Conservation (phyloP, 2,329 filamentous ascomycete genomes). For the Niveomyces coronatus region DNA sequence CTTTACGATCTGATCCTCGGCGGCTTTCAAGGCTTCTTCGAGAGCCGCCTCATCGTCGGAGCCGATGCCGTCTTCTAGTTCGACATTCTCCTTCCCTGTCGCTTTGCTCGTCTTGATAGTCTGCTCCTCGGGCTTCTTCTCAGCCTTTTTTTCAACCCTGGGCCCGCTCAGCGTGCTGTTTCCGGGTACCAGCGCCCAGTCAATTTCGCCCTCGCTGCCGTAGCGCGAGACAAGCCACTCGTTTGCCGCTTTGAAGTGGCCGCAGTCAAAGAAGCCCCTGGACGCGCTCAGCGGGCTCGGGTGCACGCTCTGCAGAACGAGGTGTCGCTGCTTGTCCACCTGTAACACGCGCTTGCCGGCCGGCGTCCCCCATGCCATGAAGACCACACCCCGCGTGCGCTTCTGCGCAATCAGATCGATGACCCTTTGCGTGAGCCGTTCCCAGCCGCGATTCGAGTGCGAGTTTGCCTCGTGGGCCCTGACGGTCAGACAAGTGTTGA, state of each 20-base stretch:
- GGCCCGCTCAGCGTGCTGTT: slow-evolving; percentile 22
- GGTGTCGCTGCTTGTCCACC: slow-evolving; percentile 63
- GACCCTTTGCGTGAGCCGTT: slow-evolving; percentile 80
- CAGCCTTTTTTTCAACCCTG: slow-evolving; percentile 12
- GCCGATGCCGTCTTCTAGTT: slow-evolving; percentile 18
- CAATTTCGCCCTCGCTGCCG: slow-evolving; percentile 68
- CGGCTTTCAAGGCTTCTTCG: slow-evolving; percentile 24
- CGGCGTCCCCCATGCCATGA: slow-evolving; percentile 85
- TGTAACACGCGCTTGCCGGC: slow-evolving; percentile 70
- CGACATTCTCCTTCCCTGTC: slow-evolving; percentile 9
- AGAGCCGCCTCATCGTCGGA: slow-evolving; percentile 28
- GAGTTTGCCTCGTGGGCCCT: slow-evolving; percentile 80
- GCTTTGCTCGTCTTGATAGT: slow-evolving; percentile 12
- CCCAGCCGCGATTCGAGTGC: slow-evolving; percentile 83
- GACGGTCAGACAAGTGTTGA: slow-evolving; percentile 93
- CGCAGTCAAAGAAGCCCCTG: slow-evolving; percentile 73
- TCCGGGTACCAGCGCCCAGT: slow-evolving; percentile 59
- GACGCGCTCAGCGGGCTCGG: slow-evolving; percentile 84
- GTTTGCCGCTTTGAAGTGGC: slow-evolving; percentile 73
- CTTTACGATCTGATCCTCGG: slow-evolving; percentile 16
- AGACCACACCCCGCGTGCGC: slow-evolving; percentile 75
- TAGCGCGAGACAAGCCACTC: slow-evolving; percentile 75
- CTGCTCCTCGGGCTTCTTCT: slow-evolving; percentile 15
- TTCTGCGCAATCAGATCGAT: slow-evolving; percentile 78
- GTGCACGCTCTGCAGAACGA: slow-evolving; percentile 79